These are phyloP conservation scores for Lipomyces anomalus DNA, from an alignment of 805 yeast species.

Conservation along the genomic window DNA sequence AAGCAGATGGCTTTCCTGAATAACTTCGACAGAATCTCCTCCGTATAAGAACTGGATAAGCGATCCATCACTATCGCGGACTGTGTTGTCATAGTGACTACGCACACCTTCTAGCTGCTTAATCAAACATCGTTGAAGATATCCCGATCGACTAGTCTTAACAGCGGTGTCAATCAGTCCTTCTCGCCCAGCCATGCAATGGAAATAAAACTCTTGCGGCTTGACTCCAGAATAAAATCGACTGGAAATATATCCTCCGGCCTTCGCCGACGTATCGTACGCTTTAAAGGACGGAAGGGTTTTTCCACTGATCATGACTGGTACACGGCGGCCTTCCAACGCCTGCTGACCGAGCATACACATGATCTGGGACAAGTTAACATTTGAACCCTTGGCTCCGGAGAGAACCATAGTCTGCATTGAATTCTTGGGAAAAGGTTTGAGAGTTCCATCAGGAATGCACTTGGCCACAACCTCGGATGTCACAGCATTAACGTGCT, in stretches of 20 bases:
- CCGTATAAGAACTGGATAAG: conserved; percentile 89
- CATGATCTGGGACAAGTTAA: conserved; percentile 98
- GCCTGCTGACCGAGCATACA: conserved; percentile 99
- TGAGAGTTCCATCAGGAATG: conserved; percentile 95
- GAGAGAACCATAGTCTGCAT: conserved; percentile 99
- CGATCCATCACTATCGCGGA: conserved; percentile 92
- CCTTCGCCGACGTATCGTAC: conserved; percentile 92
- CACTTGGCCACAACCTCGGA: conserved; percentile 91
- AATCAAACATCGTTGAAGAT: conserved; percentile 95
- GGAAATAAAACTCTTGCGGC: conserved; percentile 99
- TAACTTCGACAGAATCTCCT: conserved; percentile 93
- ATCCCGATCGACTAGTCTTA: conserved; percentile 96
- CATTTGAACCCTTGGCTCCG: conserved; percentile 99
- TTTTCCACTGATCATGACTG: conserved; percentile 98
- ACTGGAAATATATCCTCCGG: conserved; percentile 97
- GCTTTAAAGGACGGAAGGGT: conserved; percentile 95
- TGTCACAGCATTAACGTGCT: conserved; percentile 85
- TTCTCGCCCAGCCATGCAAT: conserved; percentile 99
- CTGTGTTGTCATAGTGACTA: conserved; percentile 87
- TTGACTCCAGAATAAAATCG: conserved; percentile 96
- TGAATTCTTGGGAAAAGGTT: conserved; percentile 87
- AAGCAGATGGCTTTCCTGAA: conserved; percentile 88
- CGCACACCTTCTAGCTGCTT: conserved; percentile 97
- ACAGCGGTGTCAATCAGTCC: conserved; percentile 99
- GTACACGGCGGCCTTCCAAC: conserved; percentile 97